Evolutionary conservation across 2,329 filamentous ascomycete genomes (phyloP), one percentile per base, ranked within the genome.

Genomic region (Diaporthe ampelina): DNA sequence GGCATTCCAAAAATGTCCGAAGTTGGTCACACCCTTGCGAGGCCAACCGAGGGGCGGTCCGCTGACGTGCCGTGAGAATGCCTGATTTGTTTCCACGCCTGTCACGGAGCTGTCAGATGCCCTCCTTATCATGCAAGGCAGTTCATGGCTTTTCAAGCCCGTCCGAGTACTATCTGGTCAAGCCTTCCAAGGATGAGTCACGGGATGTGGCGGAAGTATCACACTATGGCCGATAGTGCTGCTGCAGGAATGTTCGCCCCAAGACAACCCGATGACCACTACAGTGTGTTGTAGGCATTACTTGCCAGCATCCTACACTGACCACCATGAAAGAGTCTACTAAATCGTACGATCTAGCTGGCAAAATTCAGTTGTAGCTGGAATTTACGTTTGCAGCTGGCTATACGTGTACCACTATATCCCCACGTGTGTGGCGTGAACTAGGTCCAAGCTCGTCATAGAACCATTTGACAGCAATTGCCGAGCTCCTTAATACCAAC

Each of bases 31-130:
- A 65, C 19, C 24, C 37, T 19, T 29, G n/a, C 24, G 8, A 29
- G 37, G 37, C 26, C 58, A 63, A 63, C 29, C 61, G 29, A 67
- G 45, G 43, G 24, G 29, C 61, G 26, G 45, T 10, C 61, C 61
- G 29, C 21, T 67, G 61, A 52, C 13, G 45, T 24, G 7, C 21
- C 26, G 29, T 32, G 61, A 50, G 19, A 24, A 67, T 45, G 45
- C 13, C 45, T 24, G 26, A 19, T 37, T 50, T 67, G 43, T 67
- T 67, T 52, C 45, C 61, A 29, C 21, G 5, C 9, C 29, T 52
- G 35, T 13, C 45, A 8, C 24, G 43, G 35, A 37, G 17, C 29
- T 29, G 19, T 10, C 61, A 26, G 19, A 35, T 10, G 21, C 11
- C 13, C 10, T 65, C 10, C 43, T 15, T 48, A 19, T 24, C 43